Percentiles rank a stretch among this genome's conserved stretches.
Conservation (phyloP, 495 filamentous ascomycete species). For the Immersiella caudata region DNA sequence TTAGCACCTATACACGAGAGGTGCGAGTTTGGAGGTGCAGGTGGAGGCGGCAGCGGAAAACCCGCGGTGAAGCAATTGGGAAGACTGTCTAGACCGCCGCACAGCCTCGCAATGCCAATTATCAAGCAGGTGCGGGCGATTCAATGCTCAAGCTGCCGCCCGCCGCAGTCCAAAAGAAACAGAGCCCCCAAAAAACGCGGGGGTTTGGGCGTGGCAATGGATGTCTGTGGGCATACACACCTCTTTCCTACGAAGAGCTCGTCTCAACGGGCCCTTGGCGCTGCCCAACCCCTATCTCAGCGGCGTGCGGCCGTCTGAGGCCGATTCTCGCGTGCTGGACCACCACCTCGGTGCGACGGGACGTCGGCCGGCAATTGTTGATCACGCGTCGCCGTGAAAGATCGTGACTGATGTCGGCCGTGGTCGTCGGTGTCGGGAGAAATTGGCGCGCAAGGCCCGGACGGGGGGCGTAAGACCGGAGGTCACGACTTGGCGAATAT, state of each 20-base stretch:
- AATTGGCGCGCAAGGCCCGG: slow-evolving; percentile 33
- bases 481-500: slow-evolving; percentile 32
- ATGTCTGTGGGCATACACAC: slow-evolving; percentile 12
- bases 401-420: slow-evolving; percentile 22
- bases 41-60: background rate
- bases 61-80: background rate
- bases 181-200: background rate
- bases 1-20: background rate
- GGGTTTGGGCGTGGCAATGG: background rate
- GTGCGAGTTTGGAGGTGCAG: background rate
- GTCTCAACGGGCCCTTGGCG: slow-evolving; percentile 20
- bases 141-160: background rate
- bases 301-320: slow-evolving; percentile 29
- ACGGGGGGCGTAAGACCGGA: slow-evolving; percentile 16
- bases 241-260: slow-evolving; percentile 24
- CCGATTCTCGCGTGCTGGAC: slow-evolving; percentile 25
- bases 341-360: slow-evolving; percentile 20
- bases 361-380: slow-evolving; percentile 6
- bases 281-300: slow-evolving; percentile 33
- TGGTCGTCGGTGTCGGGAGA: slow-evolving; percentile 30
- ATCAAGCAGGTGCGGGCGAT: background rate
- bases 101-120: background rate
- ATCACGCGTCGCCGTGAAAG: slow-evolving; percentile 22
- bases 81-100: background rate
- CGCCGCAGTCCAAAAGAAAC: background rate